Evolutionary conservation across 2,329 filamentous ascomycete genomes (phyloP).

Genomic region (Talaromyces sp.): DNA sequence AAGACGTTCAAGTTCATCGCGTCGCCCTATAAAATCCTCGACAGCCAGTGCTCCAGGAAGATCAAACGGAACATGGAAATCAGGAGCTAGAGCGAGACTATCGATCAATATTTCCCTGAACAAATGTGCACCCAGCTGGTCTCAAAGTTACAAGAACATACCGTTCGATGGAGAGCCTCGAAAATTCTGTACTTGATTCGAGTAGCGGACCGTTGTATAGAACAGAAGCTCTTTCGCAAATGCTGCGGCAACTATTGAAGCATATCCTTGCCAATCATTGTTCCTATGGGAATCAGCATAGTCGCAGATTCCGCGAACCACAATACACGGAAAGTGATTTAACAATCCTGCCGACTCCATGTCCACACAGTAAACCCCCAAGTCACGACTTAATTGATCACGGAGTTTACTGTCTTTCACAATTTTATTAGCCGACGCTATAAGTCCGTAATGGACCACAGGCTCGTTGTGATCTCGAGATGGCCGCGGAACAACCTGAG

Average conservation of each 20-base stretch:
- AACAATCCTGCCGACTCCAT: conserved; percentile 19
- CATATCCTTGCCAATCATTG: conserved; percentile 16
- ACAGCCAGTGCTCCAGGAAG: background rate
- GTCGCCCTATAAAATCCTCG: background rate
- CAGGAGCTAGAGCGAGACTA: background rate
- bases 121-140: background rate
- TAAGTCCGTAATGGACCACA: conserved; percentile 26
- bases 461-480: conserved; percentile 17
- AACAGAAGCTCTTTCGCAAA: conserved; percentile 18
- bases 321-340: conserved; percentile 24
- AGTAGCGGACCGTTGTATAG: background rate
- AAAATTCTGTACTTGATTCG: background rate
- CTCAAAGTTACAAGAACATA: background rate
- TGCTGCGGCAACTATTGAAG: conserved; percentile 18
- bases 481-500: background rate
- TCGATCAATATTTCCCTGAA: background rate
- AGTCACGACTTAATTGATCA: background rate
- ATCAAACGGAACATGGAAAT: background rate
- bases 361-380: background rate
- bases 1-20: background rate
- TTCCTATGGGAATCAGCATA: conserved; percentile 22
- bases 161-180: background rate
- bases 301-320: conserved; percentile 28
- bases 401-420: conserved; percentile 6
- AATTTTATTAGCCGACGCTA: conserved; percentile 27